Evolutionary conservation across 1,139 yeast genomes (phyloP).

Genomic region (Geotrichum europaeum): DNA sequence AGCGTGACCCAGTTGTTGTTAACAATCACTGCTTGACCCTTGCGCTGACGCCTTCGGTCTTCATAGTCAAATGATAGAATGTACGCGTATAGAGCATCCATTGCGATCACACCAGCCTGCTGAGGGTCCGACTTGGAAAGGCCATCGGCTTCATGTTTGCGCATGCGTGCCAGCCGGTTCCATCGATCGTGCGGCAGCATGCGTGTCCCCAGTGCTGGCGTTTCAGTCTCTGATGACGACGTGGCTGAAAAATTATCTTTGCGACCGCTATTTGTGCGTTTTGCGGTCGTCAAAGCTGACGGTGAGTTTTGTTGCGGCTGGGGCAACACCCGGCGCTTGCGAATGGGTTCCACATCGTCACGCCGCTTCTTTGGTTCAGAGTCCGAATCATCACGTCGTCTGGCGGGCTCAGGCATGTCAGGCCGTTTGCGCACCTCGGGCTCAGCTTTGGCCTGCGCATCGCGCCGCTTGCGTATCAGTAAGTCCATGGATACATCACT

Average conservation of each 20-base stretch:
- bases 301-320: not conserved
- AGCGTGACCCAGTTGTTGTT: constrained; percentile 23
- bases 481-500: not conserved
- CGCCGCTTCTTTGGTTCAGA: not conserved
- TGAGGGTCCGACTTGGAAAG: constrained; percentile 21
- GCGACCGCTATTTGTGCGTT: not conserved
- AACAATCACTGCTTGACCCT: constrained; percentile 32
- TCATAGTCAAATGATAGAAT: constrained; percentile 38
- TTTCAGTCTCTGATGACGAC: not conserved
- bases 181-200: constrained; percentile 24
- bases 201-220: not conserved
- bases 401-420: too few species aligned
- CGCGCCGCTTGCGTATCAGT: not conserved
- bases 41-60: constrained; percentile 25
- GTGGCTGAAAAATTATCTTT: not conserved
- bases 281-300: not conserved
- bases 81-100: constrained; percentile 36
- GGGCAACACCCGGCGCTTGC: not conserved
- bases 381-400: too few species aligned
- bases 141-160: constrained; percentile 34
- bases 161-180: constrained; percentile 31
- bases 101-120: constrained; percentile 27
- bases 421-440: not conserved
- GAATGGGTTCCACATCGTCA: not conserved
- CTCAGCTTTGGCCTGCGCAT: not conserved